Conservation (phyloP, 1,284 basidiomycete species). For the Ustilago lituana region DNA sequence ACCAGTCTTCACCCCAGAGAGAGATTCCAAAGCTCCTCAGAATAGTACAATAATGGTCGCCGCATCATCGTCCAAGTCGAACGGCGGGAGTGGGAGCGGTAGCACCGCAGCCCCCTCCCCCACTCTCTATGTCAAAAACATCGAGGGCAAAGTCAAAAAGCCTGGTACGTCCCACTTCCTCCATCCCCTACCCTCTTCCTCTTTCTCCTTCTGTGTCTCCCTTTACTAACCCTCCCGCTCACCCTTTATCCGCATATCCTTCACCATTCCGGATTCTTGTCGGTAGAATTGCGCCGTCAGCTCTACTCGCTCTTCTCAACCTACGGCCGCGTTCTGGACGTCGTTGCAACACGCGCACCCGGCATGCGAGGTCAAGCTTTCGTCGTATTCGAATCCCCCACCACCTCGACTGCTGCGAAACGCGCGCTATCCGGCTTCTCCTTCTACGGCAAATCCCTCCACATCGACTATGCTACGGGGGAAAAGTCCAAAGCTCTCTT, state of each 20-base stretch:
- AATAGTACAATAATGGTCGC: conserved; percentile 14
- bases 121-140: conserved; percentile 92
- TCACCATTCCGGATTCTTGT: no score
- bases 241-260: neutral
- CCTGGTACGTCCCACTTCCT: conserved; percentile 70
- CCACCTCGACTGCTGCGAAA: conserved; percentile 87
- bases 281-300: conserved; percentile 80
- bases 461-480: conserved; percentile 81
- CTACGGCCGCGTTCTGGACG: conserved; percentile 91
- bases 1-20: no score
- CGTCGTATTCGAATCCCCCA: conserved; percentile 89
- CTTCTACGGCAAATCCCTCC: conserved; percentile 89
- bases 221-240: neutral
- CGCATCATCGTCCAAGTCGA: conserved; percentile 12
- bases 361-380: conserved; percentile 96
- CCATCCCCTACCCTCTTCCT: neutral
- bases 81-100: conserved; percentile 4
- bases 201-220: neutral
- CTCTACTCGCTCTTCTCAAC: conserved; percentile 90
- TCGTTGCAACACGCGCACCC: conserved; percentile 86
- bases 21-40: no score
- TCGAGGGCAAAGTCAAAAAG: conserved; percentile 93
- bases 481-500: conserved; percentile 82
- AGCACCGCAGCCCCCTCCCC: conserved; percentile 73
- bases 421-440: conserved; percentile 87